A percentile compares a stretch with the other conserved stretches of the same genome.
Conservation (phyloP, 495 filamentous ascomycete species). For the Alectoria sarmentosa region DNA sequence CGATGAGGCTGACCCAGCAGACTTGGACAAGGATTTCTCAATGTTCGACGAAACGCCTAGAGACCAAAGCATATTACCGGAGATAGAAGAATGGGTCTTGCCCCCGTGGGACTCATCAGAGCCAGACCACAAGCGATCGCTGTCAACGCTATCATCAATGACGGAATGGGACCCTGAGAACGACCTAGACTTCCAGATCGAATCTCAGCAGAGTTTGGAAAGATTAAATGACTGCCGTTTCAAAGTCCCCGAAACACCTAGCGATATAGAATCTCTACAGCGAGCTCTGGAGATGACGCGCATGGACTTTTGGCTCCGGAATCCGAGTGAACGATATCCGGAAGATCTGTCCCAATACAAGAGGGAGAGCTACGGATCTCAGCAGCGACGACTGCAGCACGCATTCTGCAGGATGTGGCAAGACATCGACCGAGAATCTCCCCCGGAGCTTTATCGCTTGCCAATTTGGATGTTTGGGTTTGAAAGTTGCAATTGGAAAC, state of each 20-base stretch:
- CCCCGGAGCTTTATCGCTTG: neutral
- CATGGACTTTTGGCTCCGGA: neutral
- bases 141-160: neutral
- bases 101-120: neutral
- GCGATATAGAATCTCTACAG: neutral
- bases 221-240: neutral
- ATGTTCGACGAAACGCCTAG: neutral
- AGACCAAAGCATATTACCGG: neutral
- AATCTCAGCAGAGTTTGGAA: neutral
- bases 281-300: neutral
- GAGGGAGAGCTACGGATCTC: neutral
- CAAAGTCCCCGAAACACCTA: neutral
- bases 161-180: neutral
- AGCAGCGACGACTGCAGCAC: neutral
- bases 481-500: neutral
- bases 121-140: neutral
- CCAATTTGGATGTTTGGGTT: neutral
- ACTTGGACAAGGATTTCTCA: neutral
- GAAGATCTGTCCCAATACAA: neutral
- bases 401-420: neutral
- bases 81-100: neutral
- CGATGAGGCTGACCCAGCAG: neutral
- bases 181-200: neutral
- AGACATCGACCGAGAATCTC: neutral
- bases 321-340: neutral